Evolutionary conservation across 2,329 filamentous ascomycete species (phyloP), one percentile per base, ranked within the genome.

Genomic region (Penicillium sp.): DNA sequence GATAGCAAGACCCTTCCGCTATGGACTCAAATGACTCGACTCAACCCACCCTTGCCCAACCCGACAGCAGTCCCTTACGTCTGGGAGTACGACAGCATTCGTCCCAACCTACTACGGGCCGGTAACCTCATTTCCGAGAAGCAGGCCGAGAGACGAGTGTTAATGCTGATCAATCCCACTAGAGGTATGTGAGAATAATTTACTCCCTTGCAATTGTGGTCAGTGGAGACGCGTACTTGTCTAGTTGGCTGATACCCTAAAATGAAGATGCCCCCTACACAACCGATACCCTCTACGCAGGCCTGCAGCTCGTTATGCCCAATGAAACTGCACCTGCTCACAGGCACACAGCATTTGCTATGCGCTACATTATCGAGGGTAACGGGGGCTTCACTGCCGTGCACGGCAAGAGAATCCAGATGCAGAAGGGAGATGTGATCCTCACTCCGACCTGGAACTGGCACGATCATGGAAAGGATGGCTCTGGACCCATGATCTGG

Each of bases 381-480:
- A 69, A 77, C 13, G 79, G 78, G 2, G 83, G 83, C 1, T 86
- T 85, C 64, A 86, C 84, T 0, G 82, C 83, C 1, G 81, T 86
- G 0, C 81, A 84, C 50, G 83, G 84, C 5, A 71, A 75, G 43
- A 78, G 81, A 53, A 81, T 86, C 61, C 69, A 73, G 2, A 81
- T 86, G 67, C 65, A 75, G 21, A 74, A 78, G 2, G 83, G 83
- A 9, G 83, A 86, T 60, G 80, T 86, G 1, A 81, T 86, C 14
- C 69, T 85, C 1, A 86, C 84, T 0, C 84, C 83, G 0, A 80
- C 77, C 0, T 86, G 83, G 83, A 80, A 84, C 64, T 86, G 81
- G 77, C 83, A 85, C 58, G 84, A 86, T 58, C 83, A 86, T 55
- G 84, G 84, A 3, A 85, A 85, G 48, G 82, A 86, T 55, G 80